These are phyloP conservation scores for Jaminaea rosea DNA, from an alignment of 1,284 basidiomycete species.

Conservation along the genomic window DNA sequence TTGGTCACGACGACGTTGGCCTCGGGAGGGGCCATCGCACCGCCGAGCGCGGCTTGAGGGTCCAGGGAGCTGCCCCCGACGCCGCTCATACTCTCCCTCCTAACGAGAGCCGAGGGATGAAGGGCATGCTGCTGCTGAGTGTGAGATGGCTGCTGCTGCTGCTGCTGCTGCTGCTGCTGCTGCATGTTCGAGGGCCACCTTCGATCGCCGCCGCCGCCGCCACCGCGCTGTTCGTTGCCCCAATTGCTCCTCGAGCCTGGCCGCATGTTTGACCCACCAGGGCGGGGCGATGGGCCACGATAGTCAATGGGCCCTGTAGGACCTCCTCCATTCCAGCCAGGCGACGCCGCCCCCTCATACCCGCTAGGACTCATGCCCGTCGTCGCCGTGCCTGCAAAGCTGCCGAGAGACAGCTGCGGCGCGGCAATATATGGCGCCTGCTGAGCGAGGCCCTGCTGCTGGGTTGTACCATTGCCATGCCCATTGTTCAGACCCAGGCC, in stretches of 20 bases:
- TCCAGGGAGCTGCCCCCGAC: neutral
- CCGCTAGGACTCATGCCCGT: too few relatives aligned
- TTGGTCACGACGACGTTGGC: constrained; percentile 77
- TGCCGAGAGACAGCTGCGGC: constrained; percentile 16
- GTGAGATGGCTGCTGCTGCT: neutral
- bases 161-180: neutral
- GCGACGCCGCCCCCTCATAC: too few relatives aligned
- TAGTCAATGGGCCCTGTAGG: neutral
- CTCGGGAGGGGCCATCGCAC: constrained; percentile 8
- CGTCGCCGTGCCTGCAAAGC: constrained; percentile 7
- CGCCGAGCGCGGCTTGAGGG: neutral
- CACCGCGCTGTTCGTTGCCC: constrained; percentile 2
- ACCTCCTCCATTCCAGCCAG: constrained; percentile 1
- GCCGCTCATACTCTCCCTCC: constrained; percentile 1
- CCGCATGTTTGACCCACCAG: too few relatives aligned
- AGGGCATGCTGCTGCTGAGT: neutral
- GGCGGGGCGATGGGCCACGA: constrained; percentile 17
- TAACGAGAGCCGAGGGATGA: constrained; percentile 1
- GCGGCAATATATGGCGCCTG: constrained; percentile 15
- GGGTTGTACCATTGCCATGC: too few relatives aligned
- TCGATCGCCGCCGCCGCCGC: constrained; percentile 3
- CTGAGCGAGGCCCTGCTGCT: constrained; percentile 12
- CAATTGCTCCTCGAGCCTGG: too few relatives aligned
- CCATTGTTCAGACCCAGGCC: constrained; percentile 19
- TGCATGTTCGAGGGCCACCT: too few relatives aligned